Evolutionary conservation across 2,329 filamentous ascomycete species (phyloP).

Genomic region (Myotisia sp.): DNA sequence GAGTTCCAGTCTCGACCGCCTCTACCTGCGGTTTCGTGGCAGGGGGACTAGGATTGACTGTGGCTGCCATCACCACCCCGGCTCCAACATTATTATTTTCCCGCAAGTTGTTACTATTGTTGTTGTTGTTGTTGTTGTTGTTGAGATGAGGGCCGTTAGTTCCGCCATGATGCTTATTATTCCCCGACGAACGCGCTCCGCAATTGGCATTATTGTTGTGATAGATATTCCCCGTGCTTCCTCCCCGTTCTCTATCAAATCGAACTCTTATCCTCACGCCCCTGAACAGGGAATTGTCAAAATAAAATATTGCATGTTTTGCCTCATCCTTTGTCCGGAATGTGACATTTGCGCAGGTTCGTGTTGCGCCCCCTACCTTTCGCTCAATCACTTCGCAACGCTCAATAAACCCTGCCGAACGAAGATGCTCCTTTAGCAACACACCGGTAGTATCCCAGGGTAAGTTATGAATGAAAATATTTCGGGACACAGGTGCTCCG

Average conservation of each 20-base stretch:
- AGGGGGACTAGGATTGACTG: no score
- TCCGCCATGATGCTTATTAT: no score
- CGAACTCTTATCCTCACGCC: conserved; percentile 22
- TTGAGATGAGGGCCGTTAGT: no score
- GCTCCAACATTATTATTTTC: no score
- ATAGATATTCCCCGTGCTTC: conserved; percentile 3
- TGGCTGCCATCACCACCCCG: no score
- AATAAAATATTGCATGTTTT: conserved; percentile 20
- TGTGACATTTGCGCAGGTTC: conserved; percentile 19
- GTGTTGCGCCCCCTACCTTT: conserved; percentile 13
- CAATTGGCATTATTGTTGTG: conserved; percentile 1
- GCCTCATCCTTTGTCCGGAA: conserved; percentile 24
- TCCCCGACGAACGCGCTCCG: no score
- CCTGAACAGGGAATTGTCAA: conserved; percentile 23
- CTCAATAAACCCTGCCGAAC: conserved; percentile 19
- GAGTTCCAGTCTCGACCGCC: no score
- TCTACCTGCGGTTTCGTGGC: no score
- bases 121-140: no score
- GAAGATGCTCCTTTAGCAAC: conserved; percentile 20
- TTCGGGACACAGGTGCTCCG: conserved; percentile 6
- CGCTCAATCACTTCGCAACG: conserved; percentile 20
- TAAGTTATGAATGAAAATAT: conserved; percentile 18
- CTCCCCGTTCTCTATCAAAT: conserved; percentile 18
- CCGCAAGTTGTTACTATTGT: no score
- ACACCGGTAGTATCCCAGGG: conserved; percentile 17